A percentile compares a stretch with the other conserved stretches of the same genome.
These are phyloP conservation scores for Musa balbisiana DNA, from an alignment of 202 grass and related monocot genomes.

Conservation along the genomic window DNA sequence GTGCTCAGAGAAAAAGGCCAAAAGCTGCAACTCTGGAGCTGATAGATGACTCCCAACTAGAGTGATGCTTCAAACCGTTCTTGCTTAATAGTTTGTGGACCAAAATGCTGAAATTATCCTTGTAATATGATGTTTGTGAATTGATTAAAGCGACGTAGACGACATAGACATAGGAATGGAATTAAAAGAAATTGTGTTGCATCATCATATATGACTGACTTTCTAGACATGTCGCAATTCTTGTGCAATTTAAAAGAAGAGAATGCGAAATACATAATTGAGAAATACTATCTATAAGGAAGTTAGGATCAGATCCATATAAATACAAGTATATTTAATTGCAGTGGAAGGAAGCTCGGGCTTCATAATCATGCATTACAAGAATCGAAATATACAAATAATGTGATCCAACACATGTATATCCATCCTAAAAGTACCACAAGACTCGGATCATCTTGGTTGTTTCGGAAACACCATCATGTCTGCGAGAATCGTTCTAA, in stretches of 20 bases:
- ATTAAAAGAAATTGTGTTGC: not conserved
- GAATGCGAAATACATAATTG: not conserved
- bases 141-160: not conserved
- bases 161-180: not conserved
- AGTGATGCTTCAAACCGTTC: not conserved
- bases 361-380: no score
- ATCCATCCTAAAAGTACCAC: not conserved
- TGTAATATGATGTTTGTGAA: no score
- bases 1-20: slow-evolving; percentile 35
- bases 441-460: no score
- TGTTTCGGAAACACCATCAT: no score
- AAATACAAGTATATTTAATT: not conserved
- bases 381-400: no score
- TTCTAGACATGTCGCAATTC: not conserved
- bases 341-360: no score
- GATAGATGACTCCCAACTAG: no score
- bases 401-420: not conserved
- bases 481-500: no score
- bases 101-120: not conserved
- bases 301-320: not conserved
- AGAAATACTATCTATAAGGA: not conserved
- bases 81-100: not conserved
- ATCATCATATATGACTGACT: not conserved
- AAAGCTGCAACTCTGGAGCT: slow-evolving; percentile 7
- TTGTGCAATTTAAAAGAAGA: no score